Conservation (phyloP, 2,329 filamentous ascomycete species). For the Colletotrichum tropicale region DNA sequence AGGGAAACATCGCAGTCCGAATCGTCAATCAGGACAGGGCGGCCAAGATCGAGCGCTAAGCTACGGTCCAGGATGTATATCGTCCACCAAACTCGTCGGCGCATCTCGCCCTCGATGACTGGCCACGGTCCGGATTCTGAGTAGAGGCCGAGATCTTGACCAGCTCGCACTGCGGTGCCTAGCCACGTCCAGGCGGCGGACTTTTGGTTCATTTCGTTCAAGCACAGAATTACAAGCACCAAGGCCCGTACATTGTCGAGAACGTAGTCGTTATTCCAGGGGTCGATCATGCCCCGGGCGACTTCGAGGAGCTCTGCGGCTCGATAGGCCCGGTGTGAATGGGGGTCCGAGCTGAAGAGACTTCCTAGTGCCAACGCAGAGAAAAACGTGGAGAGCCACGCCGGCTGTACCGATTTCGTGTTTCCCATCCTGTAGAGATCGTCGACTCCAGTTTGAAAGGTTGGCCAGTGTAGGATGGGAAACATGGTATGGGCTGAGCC, state of each 20-base stretch:
- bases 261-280: conserved; percentile 79
- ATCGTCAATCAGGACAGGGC: conserved; percentile 84
- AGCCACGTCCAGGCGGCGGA: conserved; percentile 88
- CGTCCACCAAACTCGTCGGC: conserved; percentile 90
- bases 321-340: conserved; percentile 55
- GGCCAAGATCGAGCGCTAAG: conserved; percentile 79
- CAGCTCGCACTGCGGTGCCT: conserved; percentile 77
- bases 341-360: conserved; percentile 68
- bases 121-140: conserved; percentile 75
- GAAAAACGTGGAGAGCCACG: conserved; percentile 83
- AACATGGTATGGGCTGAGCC: conserved; percentile 78
- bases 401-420: conserved; percentile 63
- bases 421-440: conserved; percentile 72
- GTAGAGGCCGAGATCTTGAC: conserved; percentile 85
- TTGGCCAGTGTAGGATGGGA: conserved; percentile 88
- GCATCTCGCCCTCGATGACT: conserved; percentile 82
- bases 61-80: conserved; percentile 88
- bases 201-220: conserved; percentile 85
- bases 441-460: conserved; percentile 78
- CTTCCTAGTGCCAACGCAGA: conserved; percentile 83
- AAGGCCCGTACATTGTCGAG: conserved; percentile 77
- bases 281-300: conserved; percentile 73
- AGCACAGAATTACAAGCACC: conserved; percentile 76
- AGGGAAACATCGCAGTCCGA: conserved; percentile 85
- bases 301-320: conserved; percentile 72